These are phyloP conservation scores for Areca catechu DNA, from an alignment of 176 grass and related monocot species.

Conservation along the genomic window DNA sequence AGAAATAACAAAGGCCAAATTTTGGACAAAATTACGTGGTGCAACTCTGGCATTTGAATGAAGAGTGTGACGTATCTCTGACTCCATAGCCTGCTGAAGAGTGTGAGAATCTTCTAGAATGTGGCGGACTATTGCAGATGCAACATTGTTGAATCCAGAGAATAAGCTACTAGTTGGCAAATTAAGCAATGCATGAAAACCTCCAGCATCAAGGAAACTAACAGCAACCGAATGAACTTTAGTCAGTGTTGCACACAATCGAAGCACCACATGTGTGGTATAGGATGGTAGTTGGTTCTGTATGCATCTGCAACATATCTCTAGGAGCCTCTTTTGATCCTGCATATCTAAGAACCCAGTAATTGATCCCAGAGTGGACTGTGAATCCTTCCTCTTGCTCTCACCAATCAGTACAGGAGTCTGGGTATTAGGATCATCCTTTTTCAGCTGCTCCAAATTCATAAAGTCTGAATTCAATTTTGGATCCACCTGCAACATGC, in stretches of 20 bases:
- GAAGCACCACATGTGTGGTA: constrained; percentile 89
- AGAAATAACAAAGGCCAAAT: constrained; percentile 75
- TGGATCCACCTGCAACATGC: constrained; percentile 80
- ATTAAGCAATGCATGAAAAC: constrained; percentile 59
- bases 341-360: constrained; percentile 48
- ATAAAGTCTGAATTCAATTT: constrained; percentile 69
- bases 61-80: constrained; percentile 92
- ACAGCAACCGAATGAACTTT: constrained; percentile 73
- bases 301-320: constrained; percentile 89
- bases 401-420: constrained; percentile 69
- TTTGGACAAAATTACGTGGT: constrained; percentile 83
- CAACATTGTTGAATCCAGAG: constrained; percentile 87
- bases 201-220: constrained; percentile 77
- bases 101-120: constrained; percentile 97
- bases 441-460: constrained; percentile 63
- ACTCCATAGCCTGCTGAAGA: constrained; percentile 98
- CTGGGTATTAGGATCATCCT: constrained; percentile 39
- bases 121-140: constrained; percentile 87
- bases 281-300: constrained; percentile 59
- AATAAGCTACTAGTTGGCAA: constrained; percentile 79
- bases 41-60: constrained; percentile 78
- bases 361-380: constrained; percentile 21
- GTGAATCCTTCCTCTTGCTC: constrained; percentile 40
- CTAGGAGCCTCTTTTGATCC: constrained; percentile 73
- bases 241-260: constrained; percentile 79